These are phyloP conservation scores for Rhodotorula mucilaginosa DNA, from an alignment of 1,284 basidiomycete species.

Conservation along the genomic window DNA sequence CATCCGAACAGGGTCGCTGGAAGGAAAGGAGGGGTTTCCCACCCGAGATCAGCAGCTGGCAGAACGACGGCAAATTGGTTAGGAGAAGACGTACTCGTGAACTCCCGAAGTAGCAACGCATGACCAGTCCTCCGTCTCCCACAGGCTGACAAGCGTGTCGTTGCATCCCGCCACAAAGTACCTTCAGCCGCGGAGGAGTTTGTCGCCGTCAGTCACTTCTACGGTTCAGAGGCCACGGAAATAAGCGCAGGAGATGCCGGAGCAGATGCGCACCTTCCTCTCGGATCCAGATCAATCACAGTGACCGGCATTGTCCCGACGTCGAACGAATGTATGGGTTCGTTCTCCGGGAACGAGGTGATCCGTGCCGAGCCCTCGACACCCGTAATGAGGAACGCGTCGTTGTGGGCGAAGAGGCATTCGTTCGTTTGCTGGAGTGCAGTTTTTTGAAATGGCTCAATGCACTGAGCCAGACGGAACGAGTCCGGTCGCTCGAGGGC, in stretches of 20 bases:
- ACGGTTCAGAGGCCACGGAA: too few species aligned
- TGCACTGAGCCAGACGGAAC: neutral
- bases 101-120: slow-evolving; percentile 24
- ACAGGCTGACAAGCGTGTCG: slow-evolving; percentile 35
- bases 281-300: slow-evolving; percentile 33
- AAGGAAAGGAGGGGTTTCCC: too few species aligned
- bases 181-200: neutral
- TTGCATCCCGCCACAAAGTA: slow-evolving; percentile 35
- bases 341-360: slow-evolving; percentile 21
- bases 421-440: slow-evolving; percentile 34
- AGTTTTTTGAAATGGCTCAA: too few species aligned
- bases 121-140: slow-evolving; percentile 38
- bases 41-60: neutral
- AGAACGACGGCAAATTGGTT: neutral
- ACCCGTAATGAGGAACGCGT: slow-evolving; percentile 30
- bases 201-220: too few species aligned
- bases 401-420: slow-evolving; percentile 36
- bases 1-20: slow-evolving; percentile 24
- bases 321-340: slow-evolving; percentile 16
- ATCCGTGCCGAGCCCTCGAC: slow-evolving; percentile 21
- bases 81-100: slow-evolving; percentile 31
- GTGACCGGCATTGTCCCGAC: slow-evolving; percentile 16
- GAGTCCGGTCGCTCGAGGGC: neutral
- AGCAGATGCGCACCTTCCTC: slow-evolving; percentile 19
- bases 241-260: too few species aligned